Evolutionary conservation across 2,329 filamentous ascomycete genomes (phyloP).

Genomic region (Pestalotiopsis sp.): DNA sequence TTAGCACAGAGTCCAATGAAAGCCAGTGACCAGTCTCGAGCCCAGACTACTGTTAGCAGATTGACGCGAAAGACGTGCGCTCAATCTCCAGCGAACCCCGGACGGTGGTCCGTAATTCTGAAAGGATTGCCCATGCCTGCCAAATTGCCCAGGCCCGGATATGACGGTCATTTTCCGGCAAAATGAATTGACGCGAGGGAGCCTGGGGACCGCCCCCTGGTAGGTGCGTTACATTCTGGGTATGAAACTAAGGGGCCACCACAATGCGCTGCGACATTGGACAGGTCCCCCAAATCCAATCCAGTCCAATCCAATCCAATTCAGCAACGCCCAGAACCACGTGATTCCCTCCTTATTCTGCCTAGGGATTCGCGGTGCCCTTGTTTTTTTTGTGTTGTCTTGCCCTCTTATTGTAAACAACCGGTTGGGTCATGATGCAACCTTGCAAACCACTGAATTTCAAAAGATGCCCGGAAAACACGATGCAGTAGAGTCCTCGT

Average conservation of each 20-base stretch:
- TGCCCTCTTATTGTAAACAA: background rate
- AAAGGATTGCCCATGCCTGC: background rate
- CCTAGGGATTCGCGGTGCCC: background rate
- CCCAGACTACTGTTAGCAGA: background rate
- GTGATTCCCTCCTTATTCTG: background rate
- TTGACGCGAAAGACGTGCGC: background rate
- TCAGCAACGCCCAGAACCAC: background rate
- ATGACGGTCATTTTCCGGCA: background rate
- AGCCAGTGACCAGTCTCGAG: background rate
- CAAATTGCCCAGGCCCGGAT: background rate
- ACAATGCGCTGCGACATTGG: background rate
- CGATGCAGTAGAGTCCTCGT: slow-evolving; percentile 14
- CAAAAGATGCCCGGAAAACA: slow-evolving; percentile 15
- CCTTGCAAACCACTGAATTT: background rate
- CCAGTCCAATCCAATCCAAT: background rate
- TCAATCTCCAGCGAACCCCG: background rate
- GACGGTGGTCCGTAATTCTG: background rate
- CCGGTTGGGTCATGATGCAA: background rate
- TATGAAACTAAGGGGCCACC: slow-evolving; percentile 10
- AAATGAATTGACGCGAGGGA: background rate
- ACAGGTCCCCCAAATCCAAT: background rate
- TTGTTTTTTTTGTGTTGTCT: background rate
- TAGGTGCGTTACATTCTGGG: background rate
- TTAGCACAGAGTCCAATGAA: background rate
- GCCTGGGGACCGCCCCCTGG: background rate